Conservation (phyloP, 345 rosid species). For the Eucalyptus victrix region DNA sequence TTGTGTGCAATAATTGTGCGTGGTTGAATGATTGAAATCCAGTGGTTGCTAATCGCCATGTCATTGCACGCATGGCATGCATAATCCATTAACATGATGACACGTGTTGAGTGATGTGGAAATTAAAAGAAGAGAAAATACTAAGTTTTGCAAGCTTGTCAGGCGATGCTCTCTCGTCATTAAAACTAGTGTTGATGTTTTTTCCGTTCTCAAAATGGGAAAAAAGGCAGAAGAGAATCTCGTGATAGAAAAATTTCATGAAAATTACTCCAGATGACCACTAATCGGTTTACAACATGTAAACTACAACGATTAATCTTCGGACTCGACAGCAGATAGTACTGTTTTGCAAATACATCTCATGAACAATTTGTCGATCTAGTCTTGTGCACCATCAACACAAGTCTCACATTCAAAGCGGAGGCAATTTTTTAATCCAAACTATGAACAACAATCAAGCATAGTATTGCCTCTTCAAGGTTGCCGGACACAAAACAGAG, state of each 20-base stretch:
- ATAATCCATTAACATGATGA: too few species aligned
- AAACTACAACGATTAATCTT: not conserved
- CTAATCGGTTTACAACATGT: not conserved
- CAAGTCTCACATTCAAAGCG: not conserved
- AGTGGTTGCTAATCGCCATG: too few species aligned
- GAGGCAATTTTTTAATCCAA: not conserved
- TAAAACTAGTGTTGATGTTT: not conserved
- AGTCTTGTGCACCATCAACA: not conserved
- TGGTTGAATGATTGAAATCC: not conserved
- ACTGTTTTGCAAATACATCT: not conserved
- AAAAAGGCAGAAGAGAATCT: not conserved
- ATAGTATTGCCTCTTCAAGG: not conserved
- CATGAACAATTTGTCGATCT: not conserved
- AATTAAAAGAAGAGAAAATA: too few species aligned
- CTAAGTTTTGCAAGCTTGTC: too few species aligned
- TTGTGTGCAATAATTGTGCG: not conserved
- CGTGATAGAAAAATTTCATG: too few species aligned
- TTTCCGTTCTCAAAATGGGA: fast-evolving
- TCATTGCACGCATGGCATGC: fast-evolving
- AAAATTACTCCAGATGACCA: not conserved
- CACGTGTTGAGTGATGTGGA: too few species aligned
- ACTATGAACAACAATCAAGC: not conserved
- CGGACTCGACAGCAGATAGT: fast-evolving
- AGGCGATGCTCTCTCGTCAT: too few species aligned
- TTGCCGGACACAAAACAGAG: not conserved